Evolutionary conservation across 2,329 filamentous ascomycete species (phyloP).

Genomic region (Trichoderma gracile): DNA sequence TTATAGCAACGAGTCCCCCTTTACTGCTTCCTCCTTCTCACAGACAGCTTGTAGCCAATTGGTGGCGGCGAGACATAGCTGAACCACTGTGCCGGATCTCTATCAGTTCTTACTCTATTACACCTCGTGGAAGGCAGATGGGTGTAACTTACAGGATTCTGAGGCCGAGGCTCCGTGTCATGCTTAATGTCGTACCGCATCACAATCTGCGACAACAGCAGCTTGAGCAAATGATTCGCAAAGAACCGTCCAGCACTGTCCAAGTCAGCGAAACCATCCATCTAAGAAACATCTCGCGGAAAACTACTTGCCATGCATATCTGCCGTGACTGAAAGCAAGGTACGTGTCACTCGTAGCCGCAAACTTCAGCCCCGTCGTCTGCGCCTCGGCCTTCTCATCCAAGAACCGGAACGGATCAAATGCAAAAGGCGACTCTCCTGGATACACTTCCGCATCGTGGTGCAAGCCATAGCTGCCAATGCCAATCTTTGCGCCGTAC

Average conservation of each 20-base stretch:
- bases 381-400: not conserved
- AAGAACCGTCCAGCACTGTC: conserved; percentile 6
- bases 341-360: conserved; percentile 2
- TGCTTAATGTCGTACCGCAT: conserved; percentile 9
- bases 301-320: conserved; percentile 2
- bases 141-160: not conserved
- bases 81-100: not conserved
- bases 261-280: not conserved
- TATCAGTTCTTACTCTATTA: not conserved
- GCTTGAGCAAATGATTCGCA: conserved; percentile 12
- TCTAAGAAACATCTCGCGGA: not conserved
- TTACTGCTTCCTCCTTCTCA: conserved; percentile 9
- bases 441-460: conserved; percentile 7
- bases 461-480: conserved; percentile 11
- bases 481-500: not conserved
- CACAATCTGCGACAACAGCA: conserved; percentile 7
- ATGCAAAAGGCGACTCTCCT: not conserved
- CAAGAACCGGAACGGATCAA: conserved; percentile 13
- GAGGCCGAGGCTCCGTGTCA: not conserved
- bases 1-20: too few relatives aligned
- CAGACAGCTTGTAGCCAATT: conserved; percentile 4
- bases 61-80: conserved; percentile 9
- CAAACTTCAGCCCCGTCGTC: conserved; percentile 3
- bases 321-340: conserved; percentile 5
- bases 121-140: not conserved